These are phyloP conservation scores for Xylaria sp. DNA, from an alignment of 2,329 filamentous ascomycete genomes.

Conservation along the genomic window DNA sequence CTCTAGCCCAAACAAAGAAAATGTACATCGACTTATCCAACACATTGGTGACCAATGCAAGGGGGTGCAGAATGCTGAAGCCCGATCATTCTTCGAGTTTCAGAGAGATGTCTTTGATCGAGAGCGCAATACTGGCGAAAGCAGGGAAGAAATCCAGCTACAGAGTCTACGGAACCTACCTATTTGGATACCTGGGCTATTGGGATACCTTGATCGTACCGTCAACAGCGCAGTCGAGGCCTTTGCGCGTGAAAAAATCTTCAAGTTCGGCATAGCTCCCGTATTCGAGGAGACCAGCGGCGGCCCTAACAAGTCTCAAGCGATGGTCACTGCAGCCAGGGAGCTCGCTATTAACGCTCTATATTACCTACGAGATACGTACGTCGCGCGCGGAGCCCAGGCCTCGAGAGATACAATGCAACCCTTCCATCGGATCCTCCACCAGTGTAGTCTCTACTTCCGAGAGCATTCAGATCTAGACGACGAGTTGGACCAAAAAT, in stretches of 20 bases:
- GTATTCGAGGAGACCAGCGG: constrained; percentile 48
- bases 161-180: constrained; percentile 51
- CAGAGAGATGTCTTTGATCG: constrained; percentile 50
- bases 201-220: constrained; percentile 58
- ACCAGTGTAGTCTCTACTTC: constrained; percentile 56
- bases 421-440: constrained; percentile 56
- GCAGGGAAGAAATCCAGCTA: constrained; percentile 45
- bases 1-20: constrained; percentile 49
- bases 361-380: constrained; percentile 58
- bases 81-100: constrained; percentile 60
- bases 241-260: constrained; percentile 58
- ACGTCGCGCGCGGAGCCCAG: constrained; percentile 54
- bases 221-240: constrained; percentile 56
- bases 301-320: constrained; percentile 46
- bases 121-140: constrained; percentile 46
- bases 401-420: constrained; percentile 57
- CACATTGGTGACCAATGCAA: constrained; percentile 58
- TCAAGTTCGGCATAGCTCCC: constrained; percentile 50
- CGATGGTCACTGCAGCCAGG: constrained; percentile 51
- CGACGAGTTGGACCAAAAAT: constrained; percentile 50
- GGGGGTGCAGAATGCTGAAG: constrained; percentile 59
- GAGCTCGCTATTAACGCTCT: constrained; percentile 59
- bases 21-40: constrained; percentile 54
- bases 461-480: constrained; percentile 48
- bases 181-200: constrained; percentile 62